These are phyloP conservation scores for Xylona heveae DNA, from an alignment of 495 filamentous ascomycete genomes.

Conservation along the genomic window DNA sequence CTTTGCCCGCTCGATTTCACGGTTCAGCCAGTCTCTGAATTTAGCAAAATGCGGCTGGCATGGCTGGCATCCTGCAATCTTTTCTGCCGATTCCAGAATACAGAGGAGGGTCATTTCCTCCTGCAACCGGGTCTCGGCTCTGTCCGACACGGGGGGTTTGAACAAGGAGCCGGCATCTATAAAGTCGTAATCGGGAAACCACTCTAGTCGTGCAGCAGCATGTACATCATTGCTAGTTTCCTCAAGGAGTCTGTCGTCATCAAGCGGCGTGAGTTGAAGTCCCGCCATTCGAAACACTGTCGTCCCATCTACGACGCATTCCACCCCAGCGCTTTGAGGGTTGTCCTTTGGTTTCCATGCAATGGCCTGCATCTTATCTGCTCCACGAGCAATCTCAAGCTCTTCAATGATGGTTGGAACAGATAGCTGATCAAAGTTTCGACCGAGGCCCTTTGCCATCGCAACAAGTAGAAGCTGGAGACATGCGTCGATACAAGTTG, in stretches of 20 bases:
- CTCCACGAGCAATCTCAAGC: constrained; percentile 12
- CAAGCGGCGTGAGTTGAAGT: constrained; percentile 10
- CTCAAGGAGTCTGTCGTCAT: constrained; percentile 7
- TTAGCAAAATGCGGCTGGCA: constrained; percentile 14
- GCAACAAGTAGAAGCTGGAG: constrained; percentile 20
- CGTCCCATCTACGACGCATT: constrained; percentile 9
- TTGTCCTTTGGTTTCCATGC: constrained; percentile 7
- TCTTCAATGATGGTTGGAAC: constrained; percentile 19
- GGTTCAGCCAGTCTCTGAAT: constrained; percentile 14
- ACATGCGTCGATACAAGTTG: constrained; percentile 20
- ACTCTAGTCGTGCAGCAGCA: constrained; percentile 15
- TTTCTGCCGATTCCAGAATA: constrained; percentile 10
- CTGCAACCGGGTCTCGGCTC: constrained; percentile 3
- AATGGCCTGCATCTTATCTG: constrained; percentile 7
- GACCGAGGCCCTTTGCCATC: constrained; percentile 10
- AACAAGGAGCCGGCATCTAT: constrained; percentile 9
- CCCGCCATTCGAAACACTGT: constrained; percentile 8
- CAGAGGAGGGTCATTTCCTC: constrained; percentile 15
- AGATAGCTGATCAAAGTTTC: constrained; percentile 11
- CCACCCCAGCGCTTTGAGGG: constrained; percentile 5
- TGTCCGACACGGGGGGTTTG: constrained; percentile 3
- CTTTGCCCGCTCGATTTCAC: constrained; percentile 6
- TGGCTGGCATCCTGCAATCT: constrained; percentile 6
- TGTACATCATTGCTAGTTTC: constrained; percentile 11
- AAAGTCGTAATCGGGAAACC: constrained; percentile 17